These are phyloP conservation scores for Fusarium nisikadoi DNA, from an alignment of 2,329 filamentous ascomycete genomes.

Conservation along the genomic window DNA sequence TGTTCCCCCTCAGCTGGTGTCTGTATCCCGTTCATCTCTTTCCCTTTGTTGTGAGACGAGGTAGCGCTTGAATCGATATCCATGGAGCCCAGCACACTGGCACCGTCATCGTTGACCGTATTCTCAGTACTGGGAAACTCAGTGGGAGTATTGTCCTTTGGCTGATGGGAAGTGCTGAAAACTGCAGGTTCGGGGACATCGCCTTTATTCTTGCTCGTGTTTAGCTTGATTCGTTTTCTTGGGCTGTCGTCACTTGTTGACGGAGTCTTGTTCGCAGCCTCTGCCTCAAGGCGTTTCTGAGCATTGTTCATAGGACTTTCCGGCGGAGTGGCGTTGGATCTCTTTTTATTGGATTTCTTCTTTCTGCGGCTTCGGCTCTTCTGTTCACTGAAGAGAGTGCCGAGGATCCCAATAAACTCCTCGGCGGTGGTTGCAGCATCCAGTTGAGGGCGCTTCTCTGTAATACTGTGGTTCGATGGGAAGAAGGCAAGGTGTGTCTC, in stretches of 20 bases:
- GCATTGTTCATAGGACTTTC: conserved; percentile 15
- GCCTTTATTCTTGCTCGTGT: not conserved
- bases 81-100: not conserved
- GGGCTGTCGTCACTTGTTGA: not conserved
- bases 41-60: not conserved
- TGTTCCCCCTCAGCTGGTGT: not conserved
- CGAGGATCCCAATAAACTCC: conserved; percentile 30
- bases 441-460: conserved; percentile 9
- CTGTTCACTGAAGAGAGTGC: conserved; percentile 22
- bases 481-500: conserved; percentile 19
- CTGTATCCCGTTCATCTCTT: not conserved
- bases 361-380: conserved; percentile 4
- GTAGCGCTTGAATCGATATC: not conserved
- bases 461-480: conserved; percentile 7
- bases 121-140: not conserved
- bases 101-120: not conserved
- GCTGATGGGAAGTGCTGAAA: not conserved
- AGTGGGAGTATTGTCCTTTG: not conserved
- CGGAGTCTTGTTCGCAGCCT: not conserved
- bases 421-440: not conserved
- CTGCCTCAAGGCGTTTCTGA: conserved; percentile 14
- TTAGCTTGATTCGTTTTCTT: conserved; percentile 16
- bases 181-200: not conserved
- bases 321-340: not conserved
- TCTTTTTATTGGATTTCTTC: conserved; percentile 1